These are phyloP conservation scores for Aspergillus fumigatiaffinis DNA, from an alignment of 2,329 filamentous ascomycete species.

Conservation along the genomic window DNA sequence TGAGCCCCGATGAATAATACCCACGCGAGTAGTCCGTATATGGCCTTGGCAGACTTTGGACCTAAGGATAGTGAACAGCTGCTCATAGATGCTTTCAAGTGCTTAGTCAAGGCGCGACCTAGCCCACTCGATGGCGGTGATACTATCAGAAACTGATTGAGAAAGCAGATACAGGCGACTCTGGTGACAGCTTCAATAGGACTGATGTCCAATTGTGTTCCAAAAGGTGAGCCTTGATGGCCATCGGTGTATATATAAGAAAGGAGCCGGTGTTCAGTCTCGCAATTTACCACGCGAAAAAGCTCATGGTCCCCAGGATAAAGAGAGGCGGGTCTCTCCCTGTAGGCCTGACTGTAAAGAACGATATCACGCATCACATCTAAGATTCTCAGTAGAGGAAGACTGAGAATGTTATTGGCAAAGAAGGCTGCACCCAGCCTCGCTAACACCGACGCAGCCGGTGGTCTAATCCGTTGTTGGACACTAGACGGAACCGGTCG, in stretches of 20 bases:
- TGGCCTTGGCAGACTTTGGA: constrained; percentile 14
- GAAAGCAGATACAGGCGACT: constrained; percentile 28
- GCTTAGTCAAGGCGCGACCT: constrained; percentile 30
- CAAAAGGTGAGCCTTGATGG: not conserved
- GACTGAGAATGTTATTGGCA: constrained; percentile 27
- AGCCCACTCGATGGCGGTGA: constrained; percentile 31
- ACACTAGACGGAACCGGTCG: constrained; percentile 26
- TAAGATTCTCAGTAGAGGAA: constrained; percentile 23
- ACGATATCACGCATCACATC: constrained; percentile 28
- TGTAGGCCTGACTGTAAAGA: constrained; percentile 28
- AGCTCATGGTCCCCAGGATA: constrained; percentile 26
- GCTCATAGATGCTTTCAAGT: constrained; percentile 21
- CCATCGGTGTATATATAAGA: constrained; percentile 30
- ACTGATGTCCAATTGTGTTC: constrained; percentile 13
- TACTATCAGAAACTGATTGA: constrained; percentile 31
- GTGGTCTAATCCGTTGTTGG: constrained; percentile 26
- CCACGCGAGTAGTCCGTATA: constrained; percentile 28
- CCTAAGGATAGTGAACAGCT: constrained; percentile 16
- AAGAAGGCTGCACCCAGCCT: constrained; percentile 26
- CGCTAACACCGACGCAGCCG: constrained; percentile 19
- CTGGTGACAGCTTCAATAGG: constrained; percentile 30
- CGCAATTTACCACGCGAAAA: constrained; percentile 31
- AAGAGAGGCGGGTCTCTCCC: constrained; percentile 17
- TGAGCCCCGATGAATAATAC: constrained; percentile 32
- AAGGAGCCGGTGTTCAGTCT: constrained; percentile 36